Evolutionary conservation across 23 red algal genomes (phyloP).

Genomic region (Gracilaria gracilis): DNA sequence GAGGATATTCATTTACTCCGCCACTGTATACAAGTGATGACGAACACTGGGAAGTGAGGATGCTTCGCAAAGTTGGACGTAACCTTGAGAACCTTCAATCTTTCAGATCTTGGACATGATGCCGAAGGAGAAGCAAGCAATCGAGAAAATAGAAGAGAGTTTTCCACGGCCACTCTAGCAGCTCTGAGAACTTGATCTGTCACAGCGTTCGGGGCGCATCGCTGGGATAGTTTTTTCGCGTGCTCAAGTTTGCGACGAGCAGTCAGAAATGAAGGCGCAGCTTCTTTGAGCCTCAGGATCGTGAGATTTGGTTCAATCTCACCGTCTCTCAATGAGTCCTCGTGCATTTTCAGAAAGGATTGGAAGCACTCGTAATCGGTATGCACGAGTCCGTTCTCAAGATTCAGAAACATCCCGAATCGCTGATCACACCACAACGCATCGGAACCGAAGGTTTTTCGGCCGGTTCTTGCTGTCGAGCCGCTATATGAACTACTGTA

Average conservation of each 20-base stretch:
- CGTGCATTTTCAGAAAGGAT: constrained; percentile 54
- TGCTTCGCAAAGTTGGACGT: constrained; percentile 54
- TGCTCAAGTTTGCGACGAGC: constrained; percentile 50
- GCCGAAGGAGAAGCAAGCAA: background rate
- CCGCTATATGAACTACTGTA: constrained; percentile 30
- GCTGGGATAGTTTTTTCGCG: constrained; percentile 49
- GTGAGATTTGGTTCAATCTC: constrained; percentile 41
- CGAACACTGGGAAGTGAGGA: constrained; percentile 56
- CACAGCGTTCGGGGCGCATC: constrained; percentile 29
- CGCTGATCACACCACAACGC: constrained; percentile 70
- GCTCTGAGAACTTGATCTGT: constrained; percentile 32
- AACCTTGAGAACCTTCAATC: background rate
- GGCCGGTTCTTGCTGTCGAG: background rate
- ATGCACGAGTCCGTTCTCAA: constrained; percentile 53
- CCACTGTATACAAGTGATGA: constrained; percentile 25
- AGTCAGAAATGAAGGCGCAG: constrained; percentile 47
- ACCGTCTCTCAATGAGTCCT: constrained; percentile 25
- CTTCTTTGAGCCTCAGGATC: constrained; percentile 39
- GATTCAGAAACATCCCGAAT: constrained; percentile 40
- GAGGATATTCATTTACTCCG: background rate
- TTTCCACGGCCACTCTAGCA: constrained; percentile 60
- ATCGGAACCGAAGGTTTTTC: constrained; percentile 45
- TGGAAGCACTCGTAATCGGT: constrained; percentile 52
- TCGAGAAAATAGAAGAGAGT: constrained; percentile 53
- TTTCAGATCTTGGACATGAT: background rate